Base-by-base conservation (phyloP, 108 stramenopile genomes). In the Pseudonitzschia multistriata region DNA sequence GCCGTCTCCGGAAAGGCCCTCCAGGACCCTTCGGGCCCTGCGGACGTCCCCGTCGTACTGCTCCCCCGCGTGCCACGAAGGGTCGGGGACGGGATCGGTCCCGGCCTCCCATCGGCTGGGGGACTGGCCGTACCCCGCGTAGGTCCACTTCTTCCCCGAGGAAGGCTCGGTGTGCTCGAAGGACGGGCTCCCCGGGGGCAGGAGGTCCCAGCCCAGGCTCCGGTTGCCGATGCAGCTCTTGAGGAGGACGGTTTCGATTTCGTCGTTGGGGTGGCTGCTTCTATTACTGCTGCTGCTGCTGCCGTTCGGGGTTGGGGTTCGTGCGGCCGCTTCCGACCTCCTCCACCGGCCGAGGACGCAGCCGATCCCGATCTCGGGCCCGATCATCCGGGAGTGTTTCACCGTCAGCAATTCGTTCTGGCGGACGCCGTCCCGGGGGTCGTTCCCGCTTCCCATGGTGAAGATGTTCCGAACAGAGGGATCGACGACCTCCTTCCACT, bases 281-380 rank as follows among this genome's bases (percentile, higher is more conserved):
- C 40, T 13, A 42, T 42, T 42, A 13, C 13, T 13, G 7, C 40
- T 13, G 40, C 40, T 42, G n/a, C n/a, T n/a, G n/a, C n/a, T n/a
- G n/a, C n/a, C n/a, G n/a, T n/a, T n/a, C n/a, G n/a, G n/a, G n/a
- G n/a, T n/a, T n/a, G n/a, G n/a, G n/a, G n/a, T n/a, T n/a, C n/a
- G n/a, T n/a, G n/a, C n/a, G n/a, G n/a, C n/a, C n/a, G n/a, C n/a
- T n/a, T n/a, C n/a, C n/a, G n/a, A n/a, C n/a, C n/a, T n/a, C n/a
- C 59, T 68, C 15, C 50, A 39, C 33, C 74, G 49, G 47, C 73
- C 79, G 53, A 84, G 11, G 19, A 75, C 65, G 36, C 74, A 64
- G 8, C 80, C 83, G 24, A 84, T 56, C 22, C 71, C 77, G 11
- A 84, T 63, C 56, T 84, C 83, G 19, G 83, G 83, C 7, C 83